phyloP scores from a whole-genome alignment of 1,284 basidiomycete species.

The Pyrrhoderma lamaoense region DNA sequence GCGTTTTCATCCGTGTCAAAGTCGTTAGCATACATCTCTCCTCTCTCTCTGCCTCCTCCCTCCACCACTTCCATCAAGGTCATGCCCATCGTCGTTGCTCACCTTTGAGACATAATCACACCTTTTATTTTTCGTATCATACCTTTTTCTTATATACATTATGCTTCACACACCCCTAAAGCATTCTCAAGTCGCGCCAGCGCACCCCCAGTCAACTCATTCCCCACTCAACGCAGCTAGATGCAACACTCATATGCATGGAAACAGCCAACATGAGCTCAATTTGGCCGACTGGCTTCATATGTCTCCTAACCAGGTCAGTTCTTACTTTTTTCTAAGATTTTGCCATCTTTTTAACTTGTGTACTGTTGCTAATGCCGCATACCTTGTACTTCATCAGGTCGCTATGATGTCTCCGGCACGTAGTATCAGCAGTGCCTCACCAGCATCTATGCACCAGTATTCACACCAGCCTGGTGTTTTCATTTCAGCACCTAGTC shows the following conservation, averaged over 20 bases:
- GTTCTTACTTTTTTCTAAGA: neutral
- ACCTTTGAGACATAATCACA: neutral
- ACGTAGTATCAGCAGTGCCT: no score
- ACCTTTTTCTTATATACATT: neutral
- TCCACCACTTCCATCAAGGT: neutral
- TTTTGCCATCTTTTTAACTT: neutral
- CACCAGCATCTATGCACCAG: neutral
- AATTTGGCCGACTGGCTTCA: slow-evolving; percentile 14
- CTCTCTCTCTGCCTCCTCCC: no score
- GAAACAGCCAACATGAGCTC: slow-evolving; percentile 7
- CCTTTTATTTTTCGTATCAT: neutral
- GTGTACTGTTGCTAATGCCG: neutral
- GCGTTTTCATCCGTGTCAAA: no score
- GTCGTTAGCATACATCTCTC: no score
- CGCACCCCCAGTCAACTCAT: slow-evolving; percentile 11
- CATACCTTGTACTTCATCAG: neutral
- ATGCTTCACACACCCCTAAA: slow-evolving; percentile 13
- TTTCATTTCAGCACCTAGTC: slow-evolving; percentile 5
- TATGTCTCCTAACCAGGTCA: slow-evolving; percentile 14
- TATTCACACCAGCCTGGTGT: slow-evolving; percentile 4
- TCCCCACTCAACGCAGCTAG: neutral
- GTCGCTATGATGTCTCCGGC: slow-evolving; percentile 13
- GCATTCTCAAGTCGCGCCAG: slow-evolving; percentile 4
- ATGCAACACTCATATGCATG: slow-evolving; percentile 2
- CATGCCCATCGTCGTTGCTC: neutral